Evolutionary conservation across 805 yeast genomes (phyloP).

Genomic region (Candida orba): DNA sequence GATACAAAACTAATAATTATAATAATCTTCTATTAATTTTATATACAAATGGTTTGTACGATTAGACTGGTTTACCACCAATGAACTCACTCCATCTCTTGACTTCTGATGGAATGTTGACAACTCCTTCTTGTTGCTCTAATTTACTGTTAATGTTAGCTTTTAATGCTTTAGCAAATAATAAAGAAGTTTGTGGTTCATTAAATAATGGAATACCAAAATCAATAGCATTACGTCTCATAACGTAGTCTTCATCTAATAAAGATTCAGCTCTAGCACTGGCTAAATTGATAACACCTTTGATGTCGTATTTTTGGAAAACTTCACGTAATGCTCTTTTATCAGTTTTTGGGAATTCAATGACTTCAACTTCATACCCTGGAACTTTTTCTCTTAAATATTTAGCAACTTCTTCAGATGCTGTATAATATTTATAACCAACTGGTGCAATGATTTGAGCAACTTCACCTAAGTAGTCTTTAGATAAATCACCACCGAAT

Average conservation of each 20-base stretch:
- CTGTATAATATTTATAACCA: slow-evolving; percentile 77
- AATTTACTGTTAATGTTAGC: slow-evolving; percentile 54
- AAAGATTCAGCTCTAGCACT: slow-evolving; percentile 79
- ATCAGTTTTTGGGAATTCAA: slow-evolving; percentile 89
- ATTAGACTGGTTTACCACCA: slow-evolving; percentile 79
- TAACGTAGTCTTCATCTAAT: slow-evolving; percentile 85
- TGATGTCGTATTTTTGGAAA: slow-evolving; percentile 78
- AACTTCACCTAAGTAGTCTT: slow-evolving; percentile 64
- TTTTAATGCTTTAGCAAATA: slow-evolving; percentile 79
- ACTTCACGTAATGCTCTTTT: slow-evolving; percentile 91
- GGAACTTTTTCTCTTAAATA: slow-evolving; percentile 51
- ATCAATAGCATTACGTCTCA: slow-evolving; percentile 99
- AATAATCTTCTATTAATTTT: not conserved
- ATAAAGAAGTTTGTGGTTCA: slow-evolving; percentile 87
- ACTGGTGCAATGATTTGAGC: slow-evolving; percentile 61
- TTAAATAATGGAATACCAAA: slow-evolving; percentile 94
- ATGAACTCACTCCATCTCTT: slow-evolving; percentile 95
- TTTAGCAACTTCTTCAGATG: slow-evolving; percentile 62
- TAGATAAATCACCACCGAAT: slow-evolving; percentile 88
- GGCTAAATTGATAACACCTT: slow-evolving; percentile 89
- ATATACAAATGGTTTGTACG: not conserved
- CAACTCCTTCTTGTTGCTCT: slow-evolving; percentile 34
- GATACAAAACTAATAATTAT: not conserved
- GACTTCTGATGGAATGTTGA: slow-evolving; percentile 76
- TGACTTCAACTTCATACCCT: slow-evolving; percentile 40